Conservation (phyloP, 1,139 yeast genomes). For the Pichia sp. region DNA sequence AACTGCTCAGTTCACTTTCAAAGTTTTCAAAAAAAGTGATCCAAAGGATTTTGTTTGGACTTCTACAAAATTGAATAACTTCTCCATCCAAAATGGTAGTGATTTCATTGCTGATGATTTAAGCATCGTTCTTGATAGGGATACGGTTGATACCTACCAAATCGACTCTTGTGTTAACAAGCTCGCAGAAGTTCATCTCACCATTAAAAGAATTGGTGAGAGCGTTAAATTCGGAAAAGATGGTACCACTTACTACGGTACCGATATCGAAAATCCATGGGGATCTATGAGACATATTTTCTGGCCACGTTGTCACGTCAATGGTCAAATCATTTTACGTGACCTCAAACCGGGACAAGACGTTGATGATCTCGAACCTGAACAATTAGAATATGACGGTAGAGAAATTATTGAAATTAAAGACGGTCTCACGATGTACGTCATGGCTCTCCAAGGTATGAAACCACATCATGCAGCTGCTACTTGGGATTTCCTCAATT, state of each 20-base stretch:
- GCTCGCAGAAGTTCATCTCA: slow-evolving; percentile 68
- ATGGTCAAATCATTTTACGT: slow-evolving; percentile 46
- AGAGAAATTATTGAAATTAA: slow-evolving; percentile 17
- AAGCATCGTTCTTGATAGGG: slow-evolving; percentile 55
- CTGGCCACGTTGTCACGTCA: slow-evolving; percentile 83
- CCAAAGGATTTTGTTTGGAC: slow-evolving; percentile 68
- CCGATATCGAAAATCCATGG: slow-evolving; percentile 81
- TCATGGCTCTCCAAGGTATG: slow-evolving; percentile 99
- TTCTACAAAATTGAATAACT: slow-evolving; percentile 80
- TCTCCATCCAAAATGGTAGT: slow-evolving; percentile 59
- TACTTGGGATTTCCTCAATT: slow-evolving; percentile 89
- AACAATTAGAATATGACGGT: slow-evolving; percentile 9
- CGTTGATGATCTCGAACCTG: slow-evolving; percentile 14
- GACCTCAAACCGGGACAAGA: slow-evolving; percentile 11
- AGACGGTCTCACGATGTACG: slow-evolving; percentile 51
- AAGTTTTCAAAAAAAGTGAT: slow-evolving; percentile 52
- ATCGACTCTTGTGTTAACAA: slow-evolving; percentile 61
- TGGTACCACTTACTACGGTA: slow-evolving; percentile 82
- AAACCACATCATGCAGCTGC: slow-evolving; percentile 99
- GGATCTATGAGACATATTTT: slow-evolving; percentile 93
- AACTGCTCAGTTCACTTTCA: slow-evolving; percentile 92
- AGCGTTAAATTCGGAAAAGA: slow-evolving; percentile 89
- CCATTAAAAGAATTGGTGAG: slow-evolving; percentile 54
- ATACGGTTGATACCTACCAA: slow-evolving; percentile 38
- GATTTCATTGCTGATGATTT: slow-evolving; percentile 72